These are phyloP conservation scores for Trichoderma virens DNA, from an alignment of 495 filamentous ascomycete species.

Conservation along the genomic window DNA sequence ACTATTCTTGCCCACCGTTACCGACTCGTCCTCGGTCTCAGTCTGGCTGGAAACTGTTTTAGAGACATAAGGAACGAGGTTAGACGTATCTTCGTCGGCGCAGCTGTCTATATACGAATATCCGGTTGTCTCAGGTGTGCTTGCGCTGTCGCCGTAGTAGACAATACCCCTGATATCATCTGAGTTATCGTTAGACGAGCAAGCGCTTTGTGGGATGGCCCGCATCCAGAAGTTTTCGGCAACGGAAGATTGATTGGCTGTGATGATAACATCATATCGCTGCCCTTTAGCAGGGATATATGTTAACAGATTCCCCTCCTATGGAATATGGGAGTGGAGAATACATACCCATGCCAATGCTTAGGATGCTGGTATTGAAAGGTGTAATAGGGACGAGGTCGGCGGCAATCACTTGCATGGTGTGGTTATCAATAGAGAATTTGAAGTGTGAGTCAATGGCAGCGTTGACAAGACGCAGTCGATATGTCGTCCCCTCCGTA, in stretches of 20 bases:
- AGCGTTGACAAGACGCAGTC: conserved; percentile 50
- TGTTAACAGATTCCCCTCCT: neutral
- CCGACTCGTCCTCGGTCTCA: neutral
- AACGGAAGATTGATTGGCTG: conserved; percentile 39
- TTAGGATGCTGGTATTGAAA: conserved; percentile 31
- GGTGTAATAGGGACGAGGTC: conserved; percentile 48
- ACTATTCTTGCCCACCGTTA: neutral
- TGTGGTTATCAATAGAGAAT: conserved; percentile 46
- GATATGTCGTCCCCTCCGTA: conserved; percentile 37
- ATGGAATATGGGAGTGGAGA: neutral
- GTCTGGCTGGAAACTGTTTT: conserved; percentile 12
- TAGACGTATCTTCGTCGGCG: conserved; percentile 22
- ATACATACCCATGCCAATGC: conserved; percentile 47
- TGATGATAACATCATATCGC: conserved; percentile 62
- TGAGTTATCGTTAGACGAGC: conserved; percentile 16
- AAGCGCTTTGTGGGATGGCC: conserved; percentile 24
- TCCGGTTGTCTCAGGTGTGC: conserved; percentile 20
- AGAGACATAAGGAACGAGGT: conserved; percentile 29
- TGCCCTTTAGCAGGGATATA: conserved; percentile 25
- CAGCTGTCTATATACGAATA: conserved; percentile 20
- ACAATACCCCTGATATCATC: conserved; percentile 25
- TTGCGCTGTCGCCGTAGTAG: conserved; percentile 34
- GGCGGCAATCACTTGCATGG: conserved; percentile 43
- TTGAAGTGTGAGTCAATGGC: conserved; percentile 42
- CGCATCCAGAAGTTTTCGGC: conserved; percentile 53